phyloP scores from a whole-genome alignment of 352 stramenopile genomes.

The Pythium chondricola region DNA sequence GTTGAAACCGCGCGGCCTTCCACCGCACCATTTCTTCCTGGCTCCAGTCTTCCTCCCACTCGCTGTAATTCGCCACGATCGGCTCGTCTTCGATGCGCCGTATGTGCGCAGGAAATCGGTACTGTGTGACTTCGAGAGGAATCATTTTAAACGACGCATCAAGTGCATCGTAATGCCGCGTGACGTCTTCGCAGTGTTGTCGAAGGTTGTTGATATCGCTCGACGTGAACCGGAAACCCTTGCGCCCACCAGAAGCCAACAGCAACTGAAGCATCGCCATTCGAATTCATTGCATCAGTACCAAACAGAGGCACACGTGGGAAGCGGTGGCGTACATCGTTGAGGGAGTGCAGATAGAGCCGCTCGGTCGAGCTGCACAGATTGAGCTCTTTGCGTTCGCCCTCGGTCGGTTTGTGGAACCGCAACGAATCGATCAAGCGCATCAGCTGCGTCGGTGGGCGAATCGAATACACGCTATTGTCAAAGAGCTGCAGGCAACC shows the following conservation, averaged over 20 bases:
- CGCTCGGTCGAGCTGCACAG: constrained; percentile 66
- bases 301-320: background rate
- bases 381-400: constrained; percentile 64
- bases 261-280: constrained; percentile 39
- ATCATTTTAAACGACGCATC: constrained; percentile 49
- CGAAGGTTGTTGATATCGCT: constrained; percentile 58
- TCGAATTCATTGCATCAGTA: background rate
- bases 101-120: constrained; percentile 39
- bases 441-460: constrained; percentile 73
- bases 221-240: constrained; percentile 76
- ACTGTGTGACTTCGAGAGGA: constrained; percentile 53
- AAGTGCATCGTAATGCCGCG: constrained; percentile 40
- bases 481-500: constrained; percentile 53
- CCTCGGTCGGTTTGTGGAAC: constrained; percentile 78
- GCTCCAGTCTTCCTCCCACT: constrained; percentile 16
- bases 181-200: constrained; percentile 39
- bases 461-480: constrained; percentile 58
- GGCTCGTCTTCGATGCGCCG: constrained; percentile 59
- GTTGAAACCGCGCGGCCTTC: constrained; percentile 66
- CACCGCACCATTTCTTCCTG: constrained; percentile 22
- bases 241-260: constrained; percentile 62
- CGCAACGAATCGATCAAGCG: constrained; percentile 74
- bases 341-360: constrained; percentile 66
- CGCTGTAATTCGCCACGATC: background rate
- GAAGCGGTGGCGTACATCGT: constrained; percentile 63